Conservation (phyloP, 495 filamentous ascomycete genomes). For the Pyronema domesticum region DNA sequence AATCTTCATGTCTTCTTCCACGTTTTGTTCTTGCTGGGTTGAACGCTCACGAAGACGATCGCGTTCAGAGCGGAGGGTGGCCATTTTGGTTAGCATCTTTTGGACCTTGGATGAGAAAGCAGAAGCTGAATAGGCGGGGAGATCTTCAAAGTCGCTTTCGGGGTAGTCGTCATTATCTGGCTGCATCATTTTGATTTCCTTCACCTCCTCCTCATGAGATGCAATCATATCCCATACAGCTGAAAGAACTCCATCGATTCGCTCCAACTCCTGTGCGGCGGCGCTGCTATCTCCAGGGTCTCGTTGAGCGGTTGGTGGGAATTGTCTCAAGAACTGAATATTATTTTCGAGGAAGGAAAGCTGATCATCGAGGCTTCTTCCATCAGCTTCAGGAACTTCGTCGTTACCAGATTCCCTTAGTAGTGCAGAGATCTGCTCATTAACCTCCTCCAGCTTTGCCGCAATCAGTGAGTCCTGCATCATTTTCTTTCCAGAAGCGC, state of each 20-base stretch:
- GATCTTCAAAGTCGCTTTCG: conserved; percentile 30
- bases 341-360: conserved; percentile 34
- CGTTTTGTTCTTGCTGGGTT: conserved; percentile 59
- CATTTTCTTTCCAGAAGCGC: background rate
- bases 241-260: conserved; percentile 42
- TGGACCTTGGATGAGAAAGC: conserved; percentile 62
- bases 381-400: background rate
- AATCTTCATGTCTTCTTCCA: conserved; percentile 77
- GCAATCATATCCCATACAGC: conserved; percentile 59
- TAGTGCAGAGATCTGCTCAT: conserved; percentile 38
- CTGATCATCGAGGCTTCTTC: conserved; percentile 30
- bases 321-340: conserved; percentile 26
- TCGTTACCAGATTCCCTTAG: background rate
- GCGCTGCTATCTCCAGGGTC: conserved; percentile 7
- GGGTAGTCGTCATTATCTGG: conserved; percentile 32
- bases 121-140: conserved; percentile 39
- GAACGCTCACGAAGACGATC: conserved; percentile 3
- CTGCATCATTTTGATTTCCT: conserved; percentile 33
- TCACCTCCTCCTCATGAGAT: conserved; percentile 41
- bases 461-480: background rate
- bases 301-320: conserved; percentile 14
- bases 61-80: background rate
- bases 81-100: conserved; percentile 36
- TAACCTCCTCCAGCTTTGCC: conserved; percentile 47
- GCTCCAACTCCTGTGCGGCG: conserved; percentile 30